phyloP scores from a whole-genome alignment of 768 basidiomycete genomes.

The Leccinum subgranulosum region DNA sequence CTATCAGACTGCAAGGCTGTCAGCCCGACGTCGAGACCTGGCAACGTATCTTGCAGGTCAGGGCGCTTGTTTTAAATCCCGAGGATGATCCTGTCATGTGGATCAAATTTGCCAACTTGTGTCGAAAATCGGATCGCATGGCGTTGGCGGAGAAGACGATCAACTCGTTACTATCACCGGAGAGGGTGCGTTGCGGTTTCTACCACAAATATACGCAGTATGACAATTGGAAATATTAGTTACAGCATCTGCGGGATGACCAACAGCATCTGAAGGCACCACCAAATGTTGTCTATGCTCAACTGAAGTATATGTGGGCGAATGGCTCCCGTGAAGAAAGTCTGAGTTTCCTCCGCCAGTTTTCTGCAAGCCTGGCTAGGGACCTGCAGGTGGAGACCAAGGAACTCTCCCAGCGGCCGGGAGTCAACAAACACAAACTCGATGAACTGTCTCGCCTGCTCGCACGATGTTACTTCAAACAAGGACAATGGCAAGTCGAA shows the following conservation, averaged over 20 bases:
- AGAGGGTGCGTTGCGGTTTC: conserved; percentile 43
- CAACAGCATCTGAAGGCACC: conserved; percentile 70
- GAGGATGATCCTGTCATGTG: conserved; percentile 96
- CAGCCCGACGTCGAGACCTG: conserved; percentile 99
- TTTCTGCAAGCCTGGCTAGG: conserved; percentile 68
- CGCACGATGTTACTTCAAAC: conserved; percentile 96
- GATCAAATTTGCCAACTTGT: conserved; percentile 98
- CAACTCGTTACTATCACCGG: conserved; percentile 81
- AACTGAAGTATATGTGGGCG: conserved; percentile 96
- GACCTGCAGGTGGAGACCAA: conserved; percentile 67
- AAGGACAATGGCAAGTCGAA: conserved; percentile 90
- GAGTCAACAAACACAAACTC: conserved; percentile 57
- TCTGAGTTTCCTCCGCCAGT: conserved; percentile 77
- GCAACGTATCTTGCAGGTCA: conserved; percentile 96
- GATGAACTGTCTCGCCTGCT: conserved; percentile 77
- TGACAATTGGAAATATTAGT: conserved; percentile 21
- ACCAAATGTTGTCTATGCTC: conserved; percentile 94
- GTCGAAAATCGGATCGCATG: conserved; percentile 93
- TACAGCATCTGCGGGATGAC: conserved; percentile 48
- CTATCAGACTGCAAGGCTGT: conserved; percentile 80
- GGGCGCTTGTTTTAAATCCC: conserved; percentile 88
- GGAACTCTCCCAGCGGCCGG: conserved; percentile 48
- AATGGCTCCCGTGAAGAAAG: conserved; percentile 74
- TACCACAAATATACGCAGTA: not conserved
- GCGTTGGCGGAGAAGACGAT: conserved; percentile 96